These are phyloP conservation scores for Lachnellula subtilissima DNA, from an alignment of 2,329 filamentous ascomycete genomes.

Conservation along the genomic window DNA sequence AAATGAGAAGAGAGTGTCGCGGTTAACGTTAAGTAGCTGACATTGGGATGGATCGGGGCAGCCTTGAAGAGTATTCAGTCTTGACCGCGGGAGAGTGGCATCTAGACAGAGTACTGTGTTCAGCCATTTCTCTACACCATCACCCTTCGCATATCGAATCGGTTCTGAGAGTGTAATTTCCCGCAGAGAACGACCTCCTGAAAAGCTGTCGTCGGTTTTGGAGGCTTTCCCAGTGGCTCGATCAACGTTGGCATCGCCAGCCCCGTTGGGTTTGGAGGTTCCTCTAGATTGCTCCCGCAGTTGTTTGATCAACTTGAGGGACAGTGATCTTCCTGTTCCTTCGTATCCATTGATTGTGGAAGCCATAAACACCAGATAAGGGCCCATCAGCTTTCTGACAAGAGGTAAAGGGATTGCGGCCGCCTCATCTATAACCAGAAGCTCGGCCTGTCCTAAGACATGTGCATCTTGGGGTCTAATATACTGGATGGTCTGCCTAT, in stretches of 20 bases:
- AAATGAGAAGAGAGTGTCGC: constrained; percentile 96
- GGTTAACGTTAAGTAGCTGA: constrained; percentile 88
- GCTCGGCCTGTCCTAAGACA: constrained; percentile 87
- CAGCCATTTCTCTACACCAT: constrained; percentile 92
- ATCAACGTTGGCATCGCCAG: constrained; percentile 64
- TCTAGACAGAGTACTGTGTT: constrained; percentile 92
- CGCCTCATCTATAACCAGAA: constrained; percentile 95
- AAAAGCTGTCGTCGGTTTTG: constrained; percentile 56
- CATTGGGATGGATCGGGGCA: constrained; percentile 89
- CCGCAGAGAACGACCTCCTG: constrained; percentile 72
- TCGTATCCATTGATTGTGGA: constrained; percentile 99
- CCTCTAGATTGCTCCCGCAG: constrained; percentile 85
- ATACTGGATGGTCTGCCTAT: constrained; percentile 97
- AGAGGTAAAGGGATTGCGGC: constrained; percentile 92
- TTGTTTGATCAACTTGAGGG: constrained; percentile 94
- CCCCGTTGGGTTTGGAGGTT: constrained; percentile 46
- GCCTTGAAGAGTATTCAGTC: constrained; percentile 41
- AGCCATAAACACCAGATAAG: constrained; percentile 97
- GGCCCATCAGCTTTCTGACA: constrained; percentile 90
- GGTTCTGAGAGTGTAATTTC: constrained; percentile 93
- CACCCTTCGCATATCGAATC: constrained; percentile 88
- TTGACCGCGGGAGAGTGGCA: constrained; percentile 69
- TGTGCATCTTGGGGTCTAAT: constrained; percentile 96
- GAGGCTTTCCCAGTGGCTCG: constrained; percentile 69
- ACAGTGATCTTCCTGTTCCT: constrained; percentile 90